Base-by-base conservation (phyloP, 1,284 basidiomycete genomes). In the Ceratobasidium sp. region DNA sequence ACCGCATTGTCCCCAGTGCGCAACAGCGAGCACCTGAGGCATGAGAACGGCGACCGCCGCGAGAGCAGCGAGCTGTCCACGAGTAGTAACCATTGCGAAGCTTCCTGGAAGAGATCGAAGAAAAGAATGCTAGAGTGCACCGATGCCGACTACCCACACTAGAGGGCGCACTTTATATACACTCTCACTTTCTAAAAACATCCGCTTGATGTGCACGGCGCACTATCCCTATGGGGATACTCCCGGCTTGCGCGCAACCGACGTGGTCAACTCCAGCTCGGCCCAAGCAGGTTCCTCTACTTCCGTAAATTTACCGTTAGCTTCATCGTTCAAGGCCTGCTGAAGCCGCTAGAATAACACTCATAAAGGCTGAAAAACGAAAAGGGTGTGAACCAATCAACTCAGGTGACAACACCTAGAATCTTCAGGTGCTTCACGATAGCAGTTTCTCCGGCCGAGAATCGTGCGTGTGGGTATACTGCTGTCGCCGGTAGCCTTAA, bases 161-260 rank as follows among this genome's bases (percentile, higher is more conserved):
- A 4, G 54, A 57, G 26, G 23, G 26, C 2, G 7, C 54, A 1
- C 54, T 57, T 20, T 23, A 26, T 26, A 23, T 57, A 23, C 26
- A 57, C 26, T 23, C n/a, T 10, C 17, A n/a, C 26, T 23, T 57
- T 2, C 15, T 57, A 23, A 26, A 17, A 23, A 59, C 64, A 44
- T 17, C 69, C 40, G 48, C 42, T 4, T 40, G 6, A 44, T 54
- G 54, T 38, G 33, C 15, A 28, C n/a, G 54, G 70, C 17, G 57
- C 13, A 38, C 59, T 64, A 74, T 59, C 70, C 70, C 57, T 42
- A 71, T 71, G 57, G 70, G 70, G 70, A 74, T 62, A 64, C 26
- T 59, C 57, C 23, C 28, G 38, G 57, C 57, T 57, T 57, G 46
- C 17, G n/a, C 33, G 57, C 40, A 20, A 40, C 59, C 20, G 57